Conservation (phyloP, 148 eudicot genomes). For the Silene uniflora region DNA sequence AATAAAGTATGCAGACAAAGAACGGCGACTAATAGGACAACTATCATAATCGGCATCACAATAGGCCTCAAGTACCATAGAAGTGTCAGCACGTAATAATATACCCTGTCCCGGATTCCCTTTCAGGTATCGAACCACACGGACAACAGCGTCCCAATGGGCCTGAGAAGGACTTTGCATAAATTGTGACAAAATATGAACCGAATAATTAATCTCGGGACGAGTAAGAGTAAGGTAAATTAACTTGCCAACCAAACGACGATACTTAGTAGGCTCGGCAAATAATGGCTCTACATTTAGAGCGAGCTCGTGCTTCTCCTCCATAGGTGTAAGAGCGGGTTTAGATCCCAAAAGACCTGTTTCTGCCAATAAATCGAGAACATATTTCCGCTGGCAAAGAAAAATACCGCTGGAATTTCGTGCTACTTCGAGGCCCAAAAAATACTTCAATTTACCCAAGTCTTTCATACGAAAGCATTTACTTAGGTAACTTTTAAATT, state of each 20-base stretch:
- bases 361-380: neutral
- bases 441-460: no score
- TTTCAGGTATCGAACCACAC: conserved; percentile 2
- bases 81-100: neutral
- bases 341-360: no score
- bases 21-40: neutral
- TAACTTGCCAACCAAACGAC: neutral
- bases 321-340: no score
- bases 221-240: neutral
- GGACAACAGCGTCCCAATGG: conserved; percentile 2
- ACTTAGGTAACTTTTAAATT: neutral
- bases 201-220: neutral
- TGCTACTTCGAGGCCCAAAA: neutral
- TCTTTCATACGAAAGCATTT: no score
- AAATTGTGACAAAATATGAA: neutral
- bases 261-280: neutral
- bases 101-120: no score
- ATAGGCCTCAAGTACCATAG: neutral
- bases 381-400: no score
- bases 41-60: neutral
- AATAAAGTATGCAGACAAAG: neutral
- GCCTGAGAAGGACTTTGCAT: neutral
- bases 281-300: no score
- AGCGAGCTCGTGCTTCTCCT: no score
- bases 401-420: neutral